phyloP scores from a whole-genome alignment of 1,139 yeast genomes.

The Pichiaceae sp. region DNA sequence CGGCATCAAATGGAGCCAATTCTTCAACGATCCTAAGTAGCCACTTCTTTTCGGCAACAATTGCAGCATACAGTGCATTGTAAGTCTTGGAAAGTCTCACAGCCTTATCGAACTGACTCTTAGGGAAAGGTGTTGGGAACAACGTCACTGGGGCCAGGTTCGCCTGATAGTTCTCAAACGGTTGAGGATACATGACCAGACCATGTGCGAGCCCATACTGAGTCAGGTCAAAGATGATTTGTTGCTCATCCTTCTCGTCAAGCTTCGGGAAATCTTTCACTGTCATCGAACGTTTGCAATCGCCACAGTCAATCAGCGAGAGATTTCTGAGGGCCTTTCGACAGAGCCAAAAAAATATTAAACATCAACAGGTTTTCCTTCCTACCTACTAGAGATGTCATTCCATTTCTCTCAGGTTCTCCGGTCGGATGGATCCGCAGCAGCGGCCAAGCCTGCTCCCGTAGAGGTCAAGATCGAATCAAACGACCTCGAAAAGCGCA shows the following conservation, averaged over 20 bases:
- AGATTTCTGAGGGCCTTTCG: no score
- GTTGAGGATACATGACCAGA: slow-evolving; percentile 65
- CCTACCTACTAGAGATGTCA: no score
- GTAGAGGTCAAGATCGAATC: slow-evolving; percentile 12
- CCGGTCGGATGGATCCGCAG: slow-evolving; percentile 9
- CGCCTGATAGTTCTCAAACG: slow-evolving; percentile 38
- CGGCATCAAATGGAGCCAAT: slow-evolving; percentile 53
- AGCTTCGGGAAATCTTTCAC: slow-evolving; percentile 1
- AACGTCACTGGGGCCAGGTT: slow-evolving; percentile 79
- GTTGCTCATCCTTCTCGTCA: not conserved
- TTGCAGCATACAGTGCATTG: slow-evolving; percentile 65
- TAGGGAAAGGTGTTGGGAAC: slow-evolving; percentile 86
- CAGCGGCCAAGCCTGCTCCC: slow-evolving; percentile 3
- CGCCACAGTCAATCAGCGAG: not conserved
- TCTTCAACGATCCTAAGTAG: slow-evolving; percentile 45
- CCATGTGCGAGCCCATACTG: slow-evolving; percentile 84
- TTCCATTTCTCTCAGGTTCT: slow-evolving; percentile 20
- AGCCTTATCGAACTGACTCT: slow-evolving; percentile 56
- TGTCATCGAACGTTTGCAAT: slow-evolving; percentile 1
- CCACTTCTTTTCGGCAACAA: slow-evolving; percentile 55
- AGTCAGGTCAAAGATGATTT: slow-evolving; percentile 36
- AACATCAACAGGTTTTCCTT: no score
- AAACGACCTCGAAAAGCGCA: slow-evolving; percentile 18
- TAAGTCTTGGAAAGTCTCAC: slow-evolving; percentile 57
- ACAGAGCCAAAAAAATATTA: no score